Evolutionary conservation across 1,284 basidiomycete genomes (phyloP).

Genomic region (Ceratobasidium papillatum): DNA sequence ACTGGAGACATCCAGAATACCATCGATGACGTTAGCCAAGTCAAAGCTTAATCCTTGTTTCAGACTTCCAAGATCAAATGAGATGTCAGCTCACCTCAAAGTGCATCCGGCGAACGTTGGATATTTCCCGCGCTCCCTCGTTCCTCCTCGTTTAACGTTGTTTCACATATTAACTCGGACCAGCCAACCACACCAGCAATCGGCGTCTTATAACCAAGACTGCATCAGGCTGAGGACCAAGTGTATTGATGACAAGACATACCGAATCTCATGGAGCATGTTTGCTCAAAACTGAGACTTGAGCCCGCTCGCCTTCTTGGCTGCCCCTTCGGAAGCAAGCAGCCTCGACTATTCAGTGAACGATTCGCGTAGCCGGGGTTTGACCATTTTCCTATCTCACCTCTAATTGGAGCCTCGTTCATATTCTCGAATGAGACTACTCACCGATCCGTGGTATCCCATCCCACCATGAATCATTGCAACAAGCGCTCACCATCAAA

Average conservation of each 20-base stretch:
- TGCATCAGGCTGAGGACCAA: neutral
- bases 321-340: conserved; percentile 37
- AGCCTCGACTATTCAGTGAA: conserved; percentile 33
- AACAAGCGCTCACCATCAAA: conserved; percentile 16
- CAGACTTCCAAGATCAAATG: neutral
- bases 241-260: neutral
- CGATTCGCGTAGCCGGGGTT: conserved; percentile 31
- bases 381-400: conserved; percentile 27
- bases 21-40: conserved; percentile 21
- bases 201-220: conserved; percentile 5
- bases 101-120: conserved; percentile 35
- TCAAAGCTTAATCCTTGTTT: neutral
- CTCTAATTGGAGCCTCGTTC: no score
- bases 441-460: conserved; percentile 37
- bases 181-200: conserved; percentile 38
- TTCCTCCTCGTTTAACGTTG: conserved; percentile 23
- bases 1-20: conserved; percentile 36
- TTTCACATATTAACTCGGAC: conserved; percentile 37
- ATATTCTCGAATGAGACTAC: neutral
- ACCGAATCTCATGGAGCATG: conserved; percentile 41
- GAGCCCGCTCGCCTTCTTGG: conserved; percentile 39
- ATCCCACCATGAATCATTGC: neutral
- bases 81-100: conserved; percentile 13
- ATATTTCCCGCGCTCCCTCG: conserved; percentile 36
- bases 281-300: conserved; percentile 39